Evolutionary conservation across 169 alveolate species (phyloP), one percentile per base, ranked within the genome.

Genomic region (Miamiensis avidus): DNA sequence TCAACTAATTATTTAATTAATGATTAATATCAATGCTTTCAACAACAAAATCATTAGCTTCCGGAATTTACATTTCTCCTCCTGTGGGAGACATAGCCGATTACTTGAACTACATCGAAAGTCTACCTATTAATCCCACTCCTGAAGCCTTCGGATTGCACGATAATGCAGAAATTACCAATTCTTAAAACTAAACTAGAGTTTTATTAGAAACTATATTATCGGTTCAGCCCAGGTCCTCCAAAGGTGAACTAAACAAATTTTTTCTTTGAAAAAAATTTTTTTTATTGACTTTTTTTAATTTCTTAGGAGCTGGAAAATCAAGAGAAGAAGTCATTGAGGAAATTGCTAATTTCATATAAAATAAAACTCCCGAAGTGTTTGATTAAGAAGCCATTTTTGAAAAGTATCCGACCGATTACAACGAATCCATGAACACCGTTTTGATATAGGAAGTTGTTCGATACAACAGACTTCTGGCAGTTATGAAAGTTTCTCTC

Each of bases 101-200:
- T 34, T 89, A 92, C 73, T 90, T 87, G 34, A 86, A 89, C 65
- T 93, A 92, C 84, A 91, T 93, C 74, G 91, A 91, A 28, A 74
- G 90, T 29, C 91, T 96, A 28, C 98, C 98, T 4, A 83, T 85
- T 74, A 77, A 82, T 76, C 97, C 96, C 82, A 90, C 87, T 74
- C 98, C 98, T 6, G 98, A 95, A 79, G 91, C 94, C 29, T 96
- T 95, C 78, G 98, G 98, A 75, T 87, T 96, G 93, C 95, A 95
- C 84, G 97, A 94, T 75, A 96, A 95, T 86, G 98, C 98, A 0
- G 95, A 95, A 86, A 96, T 94, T 86, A 94, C 96, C 75, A 92
- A 89, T 32, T 81, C 91, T 49, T 92, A 92, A 79, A 92, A 92
- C 72, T 89, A 90, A 82, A 92, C 94, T 79, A 92, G 91, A 75